phyloP scores from a whole-genome alignment of 2,329 filamentous ascomycete genomes.

The Pseudogymnoascus sp. region DNA sequence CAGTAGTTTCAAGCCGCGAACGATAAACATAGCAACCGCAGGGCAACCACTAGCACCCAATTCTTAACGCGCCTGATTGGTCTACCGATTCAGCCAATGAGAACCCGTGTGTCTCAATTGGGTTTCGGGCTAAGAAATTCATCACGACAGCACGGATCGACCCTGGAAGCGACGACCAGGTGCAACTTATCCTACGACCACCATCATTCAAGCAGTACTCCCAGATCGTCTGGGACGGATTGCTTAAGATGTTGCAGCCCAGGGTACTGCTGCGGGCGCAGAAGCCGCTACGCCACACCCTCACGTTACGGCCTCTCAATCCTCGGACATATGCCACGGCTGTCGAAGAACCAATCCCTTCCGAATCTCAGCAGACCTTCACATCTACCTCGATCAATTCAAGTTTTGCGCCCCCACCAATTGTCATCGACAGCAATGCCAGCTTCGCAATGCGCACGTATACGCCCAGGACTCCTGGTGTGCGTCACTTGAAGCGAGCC shows the following conservation, averaged over 20 bases:
- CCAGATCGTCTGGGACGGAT: slow-evolving; percentile 8
- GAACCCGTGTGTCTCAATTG: slow-evolving; percentile 2
- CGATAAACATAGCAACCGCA: slow-evolving; percentile 10
- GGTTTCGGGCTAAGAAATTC: neutral
- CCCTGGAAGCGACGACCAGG: slow-evolving; percentile 4
- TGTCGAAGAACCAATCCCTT: slow-evolving; percentile 31
- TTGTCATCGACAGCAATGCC: slow-evolving; percentile 34
- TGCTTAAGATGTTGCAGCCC: slow-evolving; percentile 53
- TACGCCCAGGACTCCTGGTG: slow-evolving; percentile 85
- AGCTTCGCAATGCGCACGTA: slow-evolving; percentile 62
- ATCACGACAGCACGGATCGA: slow-evolving; percentile 4
- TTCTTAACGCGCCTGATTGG: slow-evolving; percentile 6
- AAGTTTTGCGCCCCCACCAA: slow-evolving; percentile 38
- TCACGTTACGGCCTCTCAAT: slow-evolving; percentile 36
- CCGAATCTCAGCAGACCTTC: slow-evolving; percentile 30
- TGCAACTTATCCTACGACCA: slow-evolving; percentile 8
- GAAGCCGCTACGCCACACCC: slow-evolving; percentile 40
- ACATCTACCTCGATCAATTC: slow-evolving; percentile 25
- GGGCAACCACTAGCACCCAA: neutral
- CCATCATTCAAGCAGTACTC: slow-evolving; percentile 14
- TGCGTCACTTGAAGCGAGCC: slow-evolving; percentile 82
- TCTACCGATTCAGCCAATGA: neutral
- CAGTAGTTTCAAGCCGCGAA: slow-evolving; percentile 9
- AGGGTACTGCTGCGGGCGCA: slow-evolving; percentile 46
- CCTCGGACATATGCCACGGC: slow-evolving; percentile 46